Conservation (phyloP, 345 rosid genomes). For the Pistacia vera region DNA sequence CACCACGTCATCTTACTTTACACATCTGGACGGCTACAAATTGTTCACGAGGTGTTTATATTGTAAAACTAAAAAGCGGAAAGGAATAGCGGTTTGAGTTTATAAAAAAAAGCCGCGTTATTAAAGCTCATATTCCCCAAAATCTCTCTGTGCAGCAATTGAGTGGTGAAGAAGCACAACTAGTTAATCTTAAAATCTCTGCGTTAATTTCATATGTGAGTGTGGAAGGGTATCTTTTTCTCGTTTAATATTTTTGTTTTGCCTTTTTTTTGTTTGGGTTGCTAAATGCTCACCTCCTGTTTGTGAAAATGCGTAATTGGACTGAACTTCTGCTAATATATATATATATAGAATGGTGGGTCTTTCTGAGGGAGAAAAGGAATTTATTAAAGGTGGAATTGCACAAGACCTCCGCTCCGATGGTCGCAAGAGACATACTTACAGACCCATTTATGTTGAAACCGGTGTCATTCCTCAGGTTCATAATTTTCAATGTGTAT, state of each 20-base stretch:
- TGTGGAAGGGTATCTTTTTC: background rate
- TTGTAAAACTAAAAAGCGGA: background rate
- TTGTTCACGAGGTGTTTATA: too few relatives aligned
- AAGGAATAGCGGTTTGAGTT: background rate
- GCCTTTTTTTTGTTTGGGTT: background rate
- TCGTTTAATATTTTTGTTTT: background rate
- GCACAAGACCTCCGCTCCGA: constrained; percentile 82
- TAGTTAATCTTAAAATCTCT: too few relatives aligned
- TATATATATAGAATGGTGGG: constrained; percentile 59
- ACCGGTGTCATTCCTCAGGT: constrained; percentile 94
- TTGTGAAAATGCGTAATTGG: constrained; percentile 13
- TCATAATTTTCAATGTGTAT: background rate
- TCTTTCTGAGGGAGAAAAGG: constrained; percentile 69
- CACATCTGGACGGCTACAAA: too few relatives aligned
- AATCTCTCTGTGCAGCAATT: background rate
- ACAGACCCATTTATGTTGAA: constrained; percentile 69
- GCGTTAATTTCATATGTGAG: too few relatives aligned
- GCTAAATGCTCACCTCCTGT: background rate
- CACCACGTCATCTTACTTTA: too few relatives aligned
- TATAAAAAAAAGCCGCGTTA: background rate
- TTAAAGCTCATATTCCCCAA: background rate
- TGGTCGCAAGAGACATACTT: constrained; percentile 70
- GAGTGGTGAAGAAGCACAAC: background rate
- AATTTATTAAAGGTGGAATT: constrained; percentile 78
- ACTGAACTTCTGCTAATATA: background rate